Percentiles rank a stretch among this genome's conserved stretches.
Evolutionary conservation across 768 basidiomycete species (phyloP).

Genomic region (Naganishia randhawae): DNA sequence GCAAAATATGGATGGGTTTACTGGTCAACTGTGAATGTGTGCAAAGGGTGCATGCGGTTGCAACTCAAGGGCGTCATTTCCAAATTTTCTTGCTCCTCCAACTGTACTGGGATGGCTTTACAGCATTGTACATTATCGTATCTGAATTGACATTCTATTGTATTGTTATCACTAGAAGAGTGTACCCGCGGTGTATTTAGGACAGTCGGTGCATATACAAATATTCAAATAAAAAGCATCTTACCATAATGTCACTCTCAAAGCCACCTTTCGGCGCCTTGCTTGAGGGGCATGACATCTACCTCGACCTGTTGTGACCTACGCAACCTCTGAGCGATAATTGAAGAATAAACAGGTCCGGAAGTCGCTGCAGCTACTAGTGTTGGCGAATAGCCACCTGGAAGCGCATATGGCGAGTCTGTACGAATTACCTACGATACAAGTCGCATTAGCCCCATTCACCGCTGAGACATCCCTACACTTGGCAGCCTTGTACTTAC

Average conservation of each 20-base stretch:
- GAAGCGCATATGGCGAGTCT: constrained; percentile 54
- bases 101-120: not conserved
- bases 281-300: constrained; percentile 28
- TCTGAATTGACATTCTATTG: not conserved
- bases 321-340: constrained; percentile 24
- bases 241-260: not conserved
- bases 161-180: not conserved
- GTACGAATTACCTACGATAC: constrained; percentile 76
- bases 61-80: not conserved
- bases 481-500: constrained; percentile 54
- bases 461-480: not conserved
- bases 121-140: not conserved
- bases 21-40: not conserved
- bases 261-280: constrained; percentile 22
- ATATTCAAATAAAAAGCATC: not conserved
- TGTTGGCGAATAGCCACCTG: constrained; percentile 21
- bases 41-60: not conserved
- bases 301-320: constrained; percentile 22
- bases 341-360: constrained; percentile 22
- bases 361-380: constrained; percentile 27
- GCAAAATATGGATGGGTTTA: constrained; percentile 27
- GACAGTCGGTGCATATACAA: not conserved
- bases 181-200: not conserved
- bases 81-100: not conserved
- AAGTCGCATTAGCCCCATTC: not conserved